These are phyloP conservation scores for Vigna nakashimae DNA, from an alignment of 306 rosid species.

Conservation along the genomic window DNA sequence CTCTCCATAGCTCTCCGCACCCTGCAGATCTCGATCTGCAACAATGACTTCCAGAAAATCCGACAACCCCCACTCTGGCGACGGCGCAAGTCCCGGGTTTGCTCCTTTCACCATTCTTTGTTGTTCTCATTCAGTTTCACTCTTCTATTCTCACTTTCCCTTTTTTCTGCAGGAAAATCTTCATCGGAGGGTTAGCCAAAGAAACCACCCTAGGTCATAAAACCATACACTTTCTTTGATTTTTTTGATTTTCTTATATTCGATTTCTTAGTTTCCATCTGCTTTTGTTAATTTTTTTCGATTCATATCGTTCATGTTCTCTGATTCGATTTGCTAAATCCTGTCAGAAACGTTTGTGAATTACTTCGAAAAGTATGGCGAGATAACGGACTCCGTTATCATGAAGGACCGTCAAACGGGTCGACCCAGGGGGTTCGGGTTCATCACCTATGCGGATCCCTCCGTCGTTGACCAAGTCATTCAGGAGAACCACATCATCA, in stretches of 20 bases:
- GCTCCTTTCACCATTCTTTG: background rate
- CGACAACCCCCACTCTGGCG: slow-evolving; percentile 75
- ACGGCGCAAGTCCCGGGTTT: slow-evolving; percentile 93
- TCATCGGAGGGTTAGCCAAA: slow-evolving; percentile 95
- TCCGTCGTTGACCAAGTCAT: slow-evolving; percentile 85
- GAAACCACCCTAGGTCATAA: slow-evolving; percentile 76
- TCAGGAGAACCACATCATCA: slow-evolving; percentile 75
- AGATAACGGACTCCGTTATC: slow-evolving; percentile 88
- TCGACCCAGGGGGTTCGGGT: slow-evolving; percentile 89
- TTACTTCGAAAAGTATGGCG: slow-evolving; percentile 91
- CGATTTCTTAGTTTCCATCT: background rate
- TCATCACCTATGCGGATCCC: slow-evolving; percentile 86
- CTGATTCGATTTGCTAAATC: background rate
- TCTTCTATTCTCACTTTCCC: background rate
- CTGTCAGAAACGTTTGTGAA: slow-evolving; percentile 69
- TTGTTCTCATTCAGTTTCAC: background rate
- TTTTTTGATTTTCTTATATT: background rate
- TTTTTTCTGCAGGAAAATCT: slow-evolving; percentile 73
- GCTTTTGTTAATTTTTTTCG: background rate
- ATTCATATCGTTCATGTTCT: background rate
- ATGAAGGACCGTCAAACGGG: slow-evolving; percentile 91
- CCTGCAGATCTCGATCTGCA: slow-evolving; percentile 27
- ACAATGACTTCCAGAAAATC: slow-evolving; percentile 71
- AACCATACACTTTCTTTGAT: too few species aligned
- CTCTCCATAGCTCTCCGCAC: background rate